Conservation (phyloP, 129 eudicot genomes). For the Cynara cardunculus region DNA sequence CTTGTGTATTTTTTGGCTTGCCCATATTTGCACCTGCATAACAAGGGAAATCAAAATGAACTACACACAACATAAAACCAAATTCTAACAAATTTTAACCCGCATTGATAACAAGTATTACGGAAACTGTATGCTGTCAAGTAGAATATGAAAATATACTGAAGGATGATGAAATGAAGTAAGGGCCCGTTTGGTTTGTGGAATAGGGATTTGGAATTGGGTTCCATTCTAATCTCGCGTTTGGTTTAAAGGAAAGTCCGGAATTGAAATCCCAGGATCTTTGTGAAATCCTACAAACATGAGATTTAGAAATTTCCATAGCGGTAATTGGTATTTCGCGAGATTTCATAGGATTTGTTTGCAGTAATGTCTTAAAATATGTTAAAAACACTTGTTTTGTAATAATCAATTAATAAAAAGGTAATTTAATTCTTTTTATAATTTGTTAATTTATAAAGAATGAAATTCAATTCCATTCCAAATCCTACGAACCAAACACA, state of each 20-base stretch:
- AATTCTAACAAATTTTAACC: not conserved
- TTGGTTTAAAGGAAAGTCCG: not conserved
- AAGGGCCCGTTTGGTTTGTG: not conserved
- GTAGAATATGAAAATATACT: not conserved
- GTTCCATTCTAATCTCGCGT: not conserved
- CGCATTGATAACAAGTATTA: not conserved
- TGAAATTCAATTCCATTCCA: not conserved
- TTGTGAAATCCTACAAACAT: too few relatives aligned
- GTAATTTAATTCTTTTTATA: not conserved
- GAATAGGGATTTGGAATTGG: not conserved
- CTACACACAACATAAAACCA: not conserved
- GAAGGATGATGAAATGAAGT: not conserved
- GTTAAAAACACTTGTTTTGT: not conserved
- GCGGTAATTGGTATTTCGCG: not conserved
- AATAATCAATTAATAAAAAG: not conserved
- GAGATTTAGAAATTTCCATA: not conserved
- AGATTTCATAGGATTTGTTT: not conserved
- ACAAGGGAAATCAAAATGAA: not conserved
- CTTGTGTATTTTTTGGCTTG: conserved; percentile 67
- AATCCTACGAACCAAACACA: not conserved
- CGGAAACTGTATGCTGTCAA: not conserved
- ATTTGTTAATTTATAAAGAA: not conserved
- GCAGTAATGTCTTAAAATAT: not conserved
- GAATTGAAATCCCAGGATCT: not conserved
- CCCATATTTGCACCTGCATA: conserved; percentile 83